Percentiles rank a stretch among this genome's conserved stretches.
These are phyloP conservation scores for Eimeria tenella DNA, from an alignment of 169 alveolate genomes.

Conservation along the genomic window DNA sequence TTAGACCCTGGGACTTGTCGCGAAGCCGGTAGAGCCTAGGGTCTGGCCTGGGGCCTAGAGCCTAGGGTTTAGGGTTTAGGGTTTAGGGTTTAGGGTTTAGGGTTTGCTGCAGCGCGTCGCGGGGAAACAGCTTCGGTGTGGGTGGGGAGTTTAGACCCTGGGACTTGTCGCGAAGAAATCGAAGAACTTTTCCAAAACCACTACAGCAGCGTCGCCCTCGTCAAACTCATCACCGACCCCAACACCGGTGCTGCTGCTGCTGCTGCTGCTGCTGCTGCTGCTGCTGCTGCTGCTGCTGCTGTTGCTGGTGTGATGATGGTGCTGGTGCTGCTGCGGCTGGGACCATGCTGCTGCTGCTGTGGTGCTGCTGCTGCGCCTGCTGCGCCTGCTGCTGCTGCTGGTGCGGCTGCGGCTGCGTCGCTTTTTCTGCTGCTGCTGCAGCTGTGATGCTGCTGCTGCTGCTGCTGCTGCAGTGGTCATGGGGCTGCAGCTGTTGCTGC, in stretches of 20 bases:
- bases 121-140: constrained; percentile 56
- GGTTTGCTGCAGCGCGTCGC: background rate
- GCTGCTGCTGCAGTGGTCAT: background rate
- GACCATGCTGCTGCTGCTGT: no score
- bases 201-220: constrained; percentile 49
- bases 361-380: background rate
- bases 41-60: no score
- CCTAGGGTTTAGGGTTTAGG: constrained; percentile 7
- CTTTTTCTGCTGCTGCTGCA: background rate
- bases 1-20: constrained; percentile 68
- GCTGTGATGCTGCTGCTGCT: background rate
- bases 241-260: constrained; percentile 36
- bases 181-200: constrained; percentile 66
- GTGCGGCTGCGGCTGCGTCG: no score
- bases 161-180: constrained; percentile 69
- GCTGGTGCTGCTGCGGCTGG: background rate
- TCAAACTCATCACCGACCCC: constrained; percentile 71
- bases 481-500: background rate
- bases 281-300: background rate
- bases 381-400: constrained; percentile 1
- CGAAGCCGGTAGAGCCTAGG: no score
- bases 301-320: background rate
- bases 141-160: constrained; percentile 77
- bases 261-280: background rate
- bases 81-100: constrained; percentile 44